Conservation (phyloP, 2,329 filamentous ascomycete species). For the Pseudogymnoascus sp. region DNA sequence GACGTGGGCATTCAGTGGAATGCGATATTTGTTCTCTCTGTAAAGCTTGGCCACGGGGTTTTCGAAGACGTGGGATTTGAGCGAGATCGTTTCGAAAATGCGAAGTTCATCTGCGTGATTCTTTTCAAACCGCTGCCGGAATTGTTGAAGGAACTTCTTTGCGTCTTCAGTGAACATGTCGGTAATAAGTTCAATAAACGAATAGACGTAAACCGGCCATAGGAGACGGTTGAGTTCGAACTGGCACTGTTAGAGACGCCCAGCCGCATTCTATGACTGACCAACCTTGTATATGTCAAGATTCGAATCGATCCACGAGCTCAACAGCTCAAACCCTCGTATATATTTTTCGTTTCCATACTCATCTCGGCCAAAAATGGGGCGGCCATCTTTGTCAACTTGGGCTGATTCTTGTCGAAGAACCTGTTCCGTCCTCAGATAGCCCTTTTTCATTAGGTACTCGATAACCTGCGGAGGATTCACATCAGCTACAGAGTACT, state of each 20-base stretch:
- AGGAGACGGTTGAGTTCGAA: constrained; percentile 81
- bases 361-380: constrained; percentile 57
- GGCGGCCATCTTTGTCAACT: constrained; percentile 71
- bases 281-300: constrained; percentile 86
- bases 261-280: constrained; percentile 12
- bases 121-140: constrained; percentile 62
- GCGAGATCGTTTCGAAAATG: constrained; percentile 61
- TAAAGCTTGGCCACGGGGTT: constrained; percentile 77
- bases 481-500: neutral
- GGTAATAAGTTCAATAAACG: constrained; percentile 70
- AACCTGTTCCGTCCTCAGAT: constrained; percentile 84
- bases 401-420: constrained; percentile 85
- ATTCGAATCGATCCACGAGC: constrained; percentile 81
- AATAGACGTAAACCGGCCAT: constrained; percentile 94
- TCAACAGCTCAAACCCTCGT: constrained; percentile 65
- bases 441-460: constrained; percentile 92
- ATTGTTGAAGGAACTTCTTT: constrained; percentile 62
- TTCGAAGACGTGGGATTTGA: constrained; percentile 70
- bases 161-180: constrained; percentile 66
- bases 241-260: constrained; percentile 34
- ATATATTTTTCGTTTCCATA: constrained; percentile 68
- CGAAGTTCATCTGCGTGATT: constrained; percentile 76
- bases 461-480: constrained; percentile 62
- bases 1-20: constrained; percentile 80
- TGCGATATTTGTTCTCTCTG: constrained; percentile 75